A percentile compares a stretch with the other conserved stretches of the same genome.
These are phyloP conservation scores for Toxoplasma gondii DNA, from an alignment of 169 alveolate genomes.

Conservation along the genomic window DNA sequence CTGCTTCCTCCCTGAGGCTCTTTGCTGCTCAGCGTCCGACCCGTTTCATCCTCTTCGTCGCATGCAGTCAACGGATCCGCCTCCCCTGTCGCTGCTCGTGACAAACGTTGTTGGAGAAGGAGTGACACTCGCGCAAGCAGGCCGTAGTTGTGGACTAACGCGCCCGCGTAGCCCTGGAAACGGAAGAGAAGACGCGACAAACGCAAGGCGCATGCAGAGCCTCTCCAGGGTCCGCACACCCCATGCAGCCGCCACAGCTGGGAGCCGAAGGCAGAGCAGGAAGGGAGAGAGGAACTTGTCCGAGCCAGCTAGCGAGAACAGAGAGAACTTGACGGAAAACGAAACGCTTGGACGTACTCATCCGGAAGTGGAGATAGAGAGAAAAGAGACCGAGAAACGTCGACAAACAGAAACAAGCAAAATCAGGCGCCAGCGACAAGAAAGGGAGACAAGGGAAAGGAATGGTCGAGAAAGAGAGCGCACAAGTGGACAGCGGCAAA, in stretches of 20 bases:
- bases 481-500: too few relatives aligned
- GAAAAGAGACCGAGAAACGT: background rate
- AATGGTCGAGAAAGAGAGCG: too few relatives aligned
- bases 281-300: too few relatives aligned
- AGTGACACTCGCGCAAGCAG: slow-evolving; percentile 32
- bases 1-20: background rate
- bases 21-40: background rate
- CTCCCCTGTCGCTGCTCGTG: slow-evolving; percentile 20
- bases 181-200: background rate
- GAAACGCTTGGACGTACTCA: too few relatives aligned
- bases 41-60: background rate
- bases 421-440: background rate
- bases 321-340: too few relatives aligned
- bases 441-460: too few relatives aligned
- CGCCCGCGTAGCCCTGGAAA: slow-evolving; percentile 56
- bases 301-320: too few relatives aligned
- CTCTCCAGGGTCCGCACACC: too few relatives aligned
- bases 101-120: slow-evolving; percentile 23
- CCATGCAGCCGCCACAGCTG: background rate
- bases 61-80: background rate
- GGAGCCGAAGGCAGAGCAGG: background rate
- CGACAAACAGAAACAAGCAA: background rate
- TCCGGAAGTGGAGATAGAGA: too few relatives aligned
- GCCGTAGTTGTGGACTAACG: slow-evolving; percentile 52
- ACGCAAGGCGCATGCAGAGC: background rate